phyloP scores from a whole-genome alignment of 495 filamentous ascomycete species.

The Hypomontagnella monticulosa region DNA sequence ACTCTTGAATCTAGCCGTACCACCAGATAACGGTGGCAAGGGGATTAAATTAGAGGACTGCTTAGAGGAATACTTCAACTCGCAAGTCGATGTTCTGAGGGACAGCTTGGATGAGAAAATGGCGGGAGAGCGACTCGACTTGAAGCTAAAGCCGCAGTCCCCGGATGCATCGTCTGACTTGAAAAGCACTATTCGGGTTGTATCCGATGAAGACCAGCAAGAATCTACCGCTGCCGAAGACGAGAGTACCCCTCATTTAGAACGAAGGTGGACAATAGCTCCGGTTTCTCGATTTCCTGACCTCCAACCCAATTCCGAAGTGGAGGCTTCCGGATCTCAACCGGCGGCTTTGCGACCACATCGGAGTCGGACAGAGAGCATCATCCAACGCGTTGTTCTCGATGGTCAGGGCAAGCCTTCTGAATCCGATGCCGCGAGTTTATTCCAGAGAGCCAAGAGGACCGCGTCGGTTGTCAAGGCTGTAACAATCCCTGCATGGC shows the following conservation, averaged over 20 bases:
- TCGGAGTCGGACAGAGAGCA: constrained; percentile 57
- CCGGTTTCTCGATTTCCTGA: constrained; percentile 41
- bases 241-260: constrained; percentile 15
- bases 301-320: constrained; percentile 19
- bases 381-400: constrained; percentile 60
- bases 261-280: constrained; percentile 49
- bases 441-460: constrained; percentile 52
- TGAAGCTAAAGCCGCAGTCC: not conserved
- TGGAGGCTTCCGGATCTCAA: constrained; percentile 29
- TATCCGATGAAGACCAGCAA: constrained; percentile 47
- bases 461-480: constrained; percentile 73
- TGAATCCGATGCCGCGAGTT: constrained; percentile 50
- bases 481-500: constrained; percentile 96
- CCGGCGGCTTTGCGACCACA: constrained; percentile 39
- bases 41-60: constrained; percentile 85
- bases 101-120: constrained; percentile 69
- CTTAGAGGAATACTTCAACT: constrained; percentile 94
- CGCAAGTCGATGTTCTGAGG: constrained; percentile 87
- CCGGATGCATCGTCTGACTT: constrained; percentile 30
- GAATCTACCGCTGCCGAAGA: constrained; percentile 17
- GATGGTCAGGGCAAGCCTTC: constrained; percentile 45
- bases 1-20: constrained; percentile 89
- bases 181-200: constrained; percentile 49
- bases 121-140: constrained; percentile 21
- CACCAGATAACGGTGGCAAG: constrained; percentile 67